Conservation (phyloP, 257 asterid species). For the Mentha longifolia region DNA sequence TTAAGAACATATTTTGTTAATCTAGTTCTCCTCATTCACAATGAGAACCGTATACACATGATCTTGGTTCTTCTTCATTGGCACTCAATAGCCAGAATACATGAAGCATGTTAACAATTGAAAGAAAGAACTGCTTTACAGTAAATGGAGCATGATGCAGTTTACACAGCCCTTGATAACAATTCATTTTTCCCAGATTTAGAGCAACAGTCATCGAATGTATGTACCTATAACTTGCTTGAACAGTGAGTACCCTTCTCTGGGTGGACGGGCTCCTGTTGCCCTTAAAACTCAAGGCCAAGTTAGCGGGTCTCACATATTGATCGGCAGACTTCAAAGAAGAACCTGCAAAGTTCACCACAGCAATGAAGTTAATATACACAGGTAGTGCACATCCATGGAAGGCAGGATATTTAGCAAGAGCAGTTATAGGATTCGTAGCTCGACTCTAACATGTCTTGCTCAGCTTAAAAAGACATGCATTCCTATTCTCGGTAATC, state of each 20-base stretch:
- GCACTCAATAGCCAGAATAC: too few species aligned
- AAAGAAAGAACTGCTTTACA: too few species aligned
- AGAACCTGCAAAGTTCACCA: constrained; percentile 44
- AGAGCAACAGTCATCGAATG: constrained; percentile 19
- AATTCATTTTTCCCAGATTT: constrained; percentile 9
- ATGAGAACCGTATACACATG: not conserved
- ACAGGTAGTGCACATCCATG: constrained; percentile 25
- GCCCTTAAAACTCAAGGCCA: constrained; percentile 53
- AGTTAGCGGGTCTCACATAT: constrained; percentile 44
- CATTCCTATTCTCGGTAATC: not conserved
- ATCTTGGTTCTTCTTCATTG: too few species aligned
- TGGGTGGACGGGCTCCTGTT: constrained; percentile 49
- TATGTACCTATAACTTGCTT: constrained; percentile 73
- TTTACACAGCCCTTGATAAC: constrained; percentile 7
- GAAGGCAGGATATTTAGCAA: constrained; percentile 14
- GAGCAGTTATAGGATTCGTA: constrained; percentile 1
- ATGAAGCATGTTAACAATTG: too few species aligned
- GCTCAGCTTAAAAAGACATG: not conserved
- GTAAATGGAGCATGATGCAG: not conserved
- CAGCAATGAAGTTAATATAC: not conserved
- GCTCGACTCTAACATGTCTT: not conserved
- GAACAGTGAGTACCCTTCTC: constrained; percentile 53
- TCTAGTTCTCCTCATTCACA: constrained; percentile 22
- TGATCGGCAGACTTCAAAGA: constrained; percentile 60
- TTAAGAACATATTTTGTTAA: constrained; percentile 3